Base-by-base conservation (phyloP, 169 alveolate genomes). In the Babesia microti region DNA sequence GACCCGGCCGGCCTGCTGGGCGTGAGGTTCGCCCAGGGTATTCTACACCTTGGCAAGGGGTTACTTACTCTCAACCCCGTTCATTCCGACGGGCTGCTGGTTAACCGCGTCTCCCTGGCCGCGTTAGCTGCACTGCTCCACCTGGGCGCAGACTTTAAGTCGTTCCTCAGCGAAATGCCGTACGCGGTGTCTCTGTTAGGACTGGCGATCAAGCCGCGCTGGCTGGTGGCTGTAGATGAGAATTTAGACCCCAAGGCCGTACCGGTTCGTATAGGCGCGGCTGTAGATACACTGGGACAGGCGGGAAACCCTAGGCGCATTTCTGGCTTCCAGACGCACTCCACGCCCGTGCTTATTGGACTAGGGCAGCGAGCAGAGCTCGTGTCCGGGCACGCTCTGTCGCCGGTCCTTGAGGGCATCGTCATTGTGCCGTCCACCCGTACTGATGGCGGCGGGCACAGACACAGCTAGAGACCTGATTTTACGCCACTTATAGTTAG, bases 301-400 rank as follows among this genome's bases (percentile, higher is more conserved):
- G 97, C 97, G n/a, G 99, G 99, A 4, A 86, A 85, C 75, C 95
- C 92, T 21, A 90, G 93, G 60, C 85, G 89, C 21, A 92, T 95
- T 30, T 91, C 99, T 3, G 99, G 99, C 26, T 94, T 97, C 84
- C 97, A 94, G 69, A 97, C 98, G 7, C 98, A 95, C 68, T 89
- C 87, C 19, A 89, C 99, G 4, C 99, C 99, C 15, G 99, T 94
- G 19, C 88, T 87, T 29, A 69, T 88, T 11, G 85, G 87, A 12
- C 72, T 72, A 36, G 89, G 87, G 46, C 97, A 86, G 55, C 79
- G 94, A 47, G 95, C 95, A 21, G 97, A 91, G 68, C 74, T 91
- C 6, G 96, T 91, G 22, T 73, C 88, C 21, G 97, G 89, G 40
- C 66, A 65, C 6, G 24, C 29, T 28, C 51, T 42, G 2, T 26